Base-by-base conservation (phyloP, 805 yeast species). In the Helenozyma rhizophorensis region DNA sequence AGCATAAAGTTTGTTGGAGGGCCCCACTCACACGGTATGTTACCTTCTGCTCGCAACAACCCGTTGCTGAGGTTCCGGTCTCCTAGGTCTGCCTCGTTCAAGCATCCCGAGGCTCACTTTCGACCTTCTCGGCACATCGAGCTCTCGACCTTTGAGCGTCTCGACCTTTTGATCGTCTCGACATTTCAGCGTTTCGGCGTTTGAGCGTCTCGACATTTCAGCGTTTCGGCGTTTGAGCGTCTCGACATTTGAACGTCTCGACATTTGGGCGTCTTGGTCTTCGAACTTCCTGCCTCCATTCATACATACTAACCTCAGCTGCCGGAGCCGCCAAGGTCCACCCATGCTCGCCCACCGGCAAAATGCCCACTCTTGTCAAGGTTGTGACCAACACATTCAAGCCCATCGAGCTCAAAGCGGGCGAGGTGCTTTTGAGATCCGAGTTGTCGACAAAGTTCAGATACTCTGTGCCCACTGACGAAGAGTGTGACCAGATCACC, bases 1-100 rank as follows among this genome's bases (percentile, higher is more conserved):
- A 67, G 79, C 57, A 90, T 90, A 62, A 83, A 81, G 53, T 90
- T 90, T 54, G 74, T 87, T 28, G 96, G 97, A 25, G 88, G 88
- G 28, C 81, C 87, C 30, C 86, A 80, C 56, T 17, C 25, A n/a
- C 45, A 37, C 15, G 34, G 50, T 46, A 46, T 36, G 50, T 39
- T 9, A 15, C 19, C 5, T 17, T 17, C 7, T 17, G 23, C 17
- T n/a, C 29, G 5, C 19, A 8, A 17, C 5, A 17, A 8, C 8
- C 19, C 19, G 5, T 6, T 17, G n/a, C n/a, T n/a, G n/a, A n/a
- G n/a, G n/a, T n/a, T n/a, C n/a, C n/a, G n/a, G n/a, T n/a, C n/a
- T n/a, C n/a, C n/a, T n/a, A n/a, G n/a, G n/a, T n/a, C n/a, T n/a
- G n/a, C n/a, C n/a, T n/a, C n/a, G n/a, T n/a, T n/a, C n/a, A n/a